phyloP scores from a whole-genome alignment of 2,329 filamentous ascomycete species.

The Colletotrichum sp. region DNA sequence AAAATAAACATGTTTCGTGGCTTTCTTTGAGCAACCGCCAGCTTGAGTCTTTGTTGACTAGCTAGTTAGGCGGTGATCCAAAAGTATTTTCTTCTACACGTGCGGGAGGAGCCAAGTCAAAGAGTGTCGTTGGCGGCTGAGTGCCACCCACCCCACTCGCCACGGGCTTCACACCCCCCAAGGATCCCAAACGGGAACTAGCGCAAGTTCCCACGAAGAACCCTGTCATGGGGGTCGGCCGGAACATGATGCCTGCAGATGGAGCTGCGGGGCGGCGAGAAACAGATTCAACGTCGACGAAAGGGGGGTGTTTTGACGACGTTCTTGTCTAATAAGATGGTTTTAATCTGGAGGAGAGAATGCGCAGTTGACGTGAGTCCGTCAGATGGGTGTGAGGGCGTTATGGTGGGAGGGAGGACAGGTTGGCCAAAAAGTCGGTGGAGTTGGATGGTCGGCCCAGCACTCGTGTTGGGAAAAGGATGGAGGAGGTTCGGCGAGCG shows the following conservation, averaged over 20 bases:
- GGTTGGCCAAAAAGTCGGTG: conserved; percentile 17
- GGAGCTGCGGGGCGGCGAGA: conserved; percentile 17
- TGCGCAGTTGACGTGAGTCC: background rate
- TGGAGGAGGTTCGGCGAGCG: conserved; percentile 5
- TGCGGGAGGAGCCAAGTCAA: conserved; percentile 2
- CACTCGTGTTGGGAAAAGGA: conserved; percentile 16
- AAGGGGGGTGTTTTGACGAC: conserved; percentile 11
- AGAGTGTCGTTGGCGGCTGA: conserved; percentile 1
- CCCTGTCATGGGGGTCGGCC: conserved; percentile 10
- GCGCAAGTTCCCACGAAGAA: conserved; percentile 18
- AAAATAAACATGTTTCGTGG: background rate
- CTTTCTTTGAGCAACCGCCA: background rate
- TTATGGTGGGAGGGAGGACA: conserved; percentile 1
- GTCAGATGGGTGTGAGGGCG: background rate
- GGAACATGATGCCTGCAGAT: conserved; percentile 21
- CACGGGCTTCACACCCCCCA: conserved; percentile 16
- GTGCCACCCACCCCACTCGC: conserved; percentile 16
- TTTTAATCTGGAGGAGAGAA: background rate
- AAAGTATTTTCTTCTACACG: background rate
- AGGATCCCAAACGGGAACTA: conserved; percentile 21
- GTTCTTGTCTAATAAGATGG: background rate
- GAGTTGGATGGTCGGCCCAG: conserved; percentile 15
- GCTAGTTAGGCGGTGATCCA: background rate
- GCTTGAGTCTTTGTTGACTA: background rate
- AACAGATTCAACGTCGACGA: conserved; percentile 17